Base-by-base conservation (phyloP, 2,329 filamentous ascomycete genomes). In the Trichothecium sympodiale region DNA sequence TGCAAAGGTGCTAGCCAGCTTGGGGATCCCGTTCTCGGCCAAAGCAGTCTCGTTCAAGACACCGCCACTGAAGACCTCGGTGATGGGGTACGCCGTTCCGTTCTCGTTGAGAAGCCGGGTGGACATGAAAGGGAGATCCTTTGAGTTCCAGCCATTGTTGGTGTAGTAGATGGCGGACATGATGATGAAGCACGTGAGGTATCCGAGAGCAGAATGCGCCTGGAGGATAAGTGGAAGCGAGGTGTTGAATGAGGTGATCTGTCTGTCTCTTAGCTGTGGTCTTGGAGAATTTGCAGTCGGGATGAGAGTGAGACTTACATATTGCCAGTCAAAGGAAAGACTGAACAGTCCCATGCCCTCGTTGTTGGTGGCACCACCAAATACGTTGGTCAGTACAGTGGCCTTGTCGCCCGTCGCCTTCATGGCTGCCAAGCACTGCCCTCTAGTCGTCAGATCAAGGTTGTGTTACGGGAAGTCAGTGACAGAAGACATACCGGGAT, bases 281-380 rank as follows among this genome's bases (percentile, higher is more conserved):
- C n/a, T n/a, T n/a, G n/a, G n/a, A n/a, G n/a, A n/a, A n/a, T n/a
- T n/a, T n/a, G n/a, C n/a, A n/a, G n/a, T n/a, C n/a, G n/a, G n/a
- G n/a, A n/a, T n/a, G n/a, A 48, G 41, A 31, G 4, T 4, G 31
- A 3, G 1, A 51, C 69, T 62, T 58, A 65, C 61, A 32, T 67
- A 67, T 60, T 66, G 69, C 68, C 69, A 73, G 41, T 73, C 69
- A n/a, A 73, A 61, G 0, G 63, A 67, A 0, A 73, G 27, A 16
- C 38, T 60, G 17, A 73, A 65, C 0, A 71, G 47, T 0, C 69
- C 69, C 3, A 73, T 43, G 2, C 69, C 69, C 41, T 73, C 65
- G 32, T 73, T 73, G 39, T 65, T 69, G 5, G 58, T 50, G 3
- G 67, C 55, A 0, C 69, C 69, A 7, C 69, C 69, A 36, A 73